Conservation (phyloP, 2,329 filamentous ascomycete species). For the Penicillium janthinellum region DNA sequence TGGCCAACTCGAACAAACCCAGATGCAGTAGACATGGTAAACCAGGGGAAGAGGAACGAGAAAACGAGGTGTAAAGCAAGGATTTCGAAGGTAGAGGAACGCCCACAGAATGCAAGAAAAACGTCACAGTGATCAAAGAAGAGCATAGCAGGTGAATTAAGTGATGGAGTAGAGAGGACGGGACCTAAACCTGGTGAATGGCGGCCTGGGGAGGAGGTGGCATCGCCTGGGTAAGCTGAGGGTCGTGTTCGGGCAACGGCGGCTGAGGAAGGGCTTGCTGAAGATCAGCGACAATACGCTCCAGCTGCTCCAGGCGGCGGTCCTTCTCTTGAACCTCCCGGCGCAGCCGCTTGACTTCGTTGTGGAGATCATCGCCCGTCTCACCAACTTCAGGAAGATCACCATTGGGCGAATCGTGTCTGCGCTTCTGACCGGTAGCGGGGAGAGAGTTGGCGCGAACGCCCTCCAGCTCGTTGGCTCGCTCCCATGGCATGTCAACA, state of each 20-base stretch:
- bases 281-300: conserved; percentile 41
- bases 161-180: conserved; percentile 10
- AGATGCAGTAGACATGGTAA: conserved; percentile 19
- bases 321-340: conserved; percentile 63
- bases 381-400: conserved; percentile 39
- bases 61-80: conserved; percentile 19
- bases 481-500: conserved; percentile 29
- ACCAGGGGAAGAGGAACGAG: not conserved
- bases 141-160: conserved; percentile 5
- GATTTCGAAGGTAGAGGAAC: conserved; percentile 22
- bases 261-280: conserved; percentile 41
- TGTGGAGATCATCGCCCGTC: conserved; percentile 54
- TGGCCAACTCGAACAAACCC: conserved; percentile 11
- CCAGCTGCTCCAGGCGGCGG: conserved; percentile 45
- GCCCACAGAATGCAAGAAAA: conserved; percentile 36
- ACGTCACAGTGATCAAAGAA: conserved; percentile 7
- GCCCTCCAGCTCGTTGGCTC: conserved; percentile 36
- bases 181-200: conserved; percentile 19
- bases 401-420: conserved; percentile 36
- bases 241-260: conserved; percentile 15
- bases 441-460: conserved; percentile 33
- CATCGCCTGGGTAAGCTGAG: conserved; percentile 20
- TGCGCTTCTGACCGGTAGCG: conserved; percentile 37
- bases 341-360: conserved; percentile 68
- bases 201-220: conserved; percentile 17